Percentiles rank a stretch among this genome's conserved stretches.
phyloP scores from a whole-genome alignment of 805 yeast species.

The Dipodascus albidus region DNA sequence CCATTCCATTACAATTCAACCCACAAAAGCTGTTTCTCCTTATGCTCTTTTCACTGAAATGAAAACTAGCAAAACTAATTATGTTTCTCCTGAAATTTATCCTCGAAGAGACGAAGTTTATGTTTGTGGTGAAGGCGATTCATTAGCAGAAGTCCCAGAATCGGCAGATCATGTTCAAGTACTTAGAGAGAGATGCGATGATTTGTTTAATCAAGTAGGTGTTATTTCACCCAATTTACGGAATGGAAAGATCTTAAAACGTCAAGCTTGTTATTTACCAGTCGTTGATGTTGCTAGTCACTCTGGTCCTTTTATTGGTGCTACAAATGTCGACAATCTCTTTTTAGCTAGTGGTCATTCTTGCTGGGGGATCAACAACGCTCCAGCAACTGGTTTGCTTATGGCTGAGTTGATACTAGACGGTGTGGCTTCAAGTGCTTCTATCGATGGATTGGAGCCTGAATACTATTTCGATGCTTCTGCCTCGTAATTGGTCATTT shows the following conservation, averaged over 20 bases:
- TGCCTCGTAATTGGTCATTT: neutral
- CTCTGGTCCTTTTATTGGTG: constrained; percentile 90
- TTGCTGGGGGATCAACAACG: constrained; percentile 98
- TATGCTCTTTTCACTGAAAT: constrained; percentile 91
- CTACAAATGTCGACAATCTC: constrained; percentile 72
- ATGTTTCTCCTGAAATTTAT: constrained; percentile 87
- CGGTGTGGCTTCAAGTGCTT: constrained; percentile 69
- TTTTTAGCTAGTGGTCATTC: constrained; percentile 88
- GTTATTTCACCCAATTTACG: constrained; percentile 58
- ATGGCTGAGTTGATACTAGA: constrained; percentile 81
- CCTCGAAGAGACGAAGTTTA: constrained; percentile 93
- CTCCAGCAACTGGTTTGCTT: constrained; percentile 93
- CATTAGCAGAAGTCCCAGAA: constrained; percentile 82
- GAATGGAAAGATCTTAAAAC: constrained; percentile 62
- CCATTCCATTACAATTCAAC: constrained; percentile 85
- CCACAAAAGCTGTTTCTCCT: constrained; percentile 74
- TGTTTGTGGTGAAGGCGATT: constrained; percentile 95
- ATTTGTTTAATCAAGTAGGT: constrained; percentile 70
- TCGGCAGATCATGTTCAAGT: constrained; percentile 90
- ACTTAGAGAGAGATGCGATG: constrained; percentile 78
- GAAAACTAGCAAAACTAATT: constrained; percentile 37
- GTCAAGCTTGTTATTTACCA: constrained; percentile 94
- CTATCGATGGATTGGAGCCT: constrained; percentile 76
- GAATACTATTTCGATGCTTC: constrained; percentile 56
- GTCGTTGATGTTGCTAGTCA: constrained; percentile 87